Base-by-base conservation (phyloP, 129 eudicot genomes). In the Arctium lappa region DNA sequence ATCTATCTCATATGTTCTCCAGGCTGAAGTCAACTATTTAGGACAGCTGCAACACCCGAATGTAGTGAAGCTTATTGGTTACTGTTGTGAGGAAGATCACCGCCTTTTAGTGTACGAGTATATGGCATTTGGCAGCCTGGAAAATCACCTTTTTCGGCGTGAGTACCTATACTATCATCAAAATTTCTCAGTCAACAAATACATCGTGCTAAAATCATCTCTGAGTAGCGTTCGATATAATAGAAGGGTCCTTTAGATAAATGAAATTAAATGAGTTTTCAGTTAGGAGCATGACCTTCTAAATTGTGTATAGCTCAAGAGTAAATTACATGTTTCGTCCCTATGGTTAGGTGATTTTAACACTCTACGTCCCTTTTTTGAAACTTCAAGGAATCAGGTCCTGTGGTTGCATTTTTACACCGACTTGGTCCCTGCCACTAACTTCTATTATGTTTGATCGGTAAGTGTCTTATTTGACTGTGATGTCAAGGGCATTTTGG, bases 1-100 rank as follows among this genome's bases (percentile, higher is more conserved):
- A 74, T 33, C 6, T 22, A 22, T 73, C 6, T 42, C 71, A 29
- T 88, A 60, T 56, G 72, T 29, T 60, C 70, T 88, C 81, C 91
- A 96, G 99, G 91, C 99, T 62, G 99, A 96, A 88, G 93, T 96
- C 12, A 93, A 92, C 82, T 93, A 91, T 83, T 87, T 96, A 81
- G 99, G 98, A 30, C 96, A 91, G 74, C 86, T 96, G 70, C 90
- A 89, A 40, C 98, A 96, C 84, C 91, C 95, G 5, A 93, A 96
- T 83, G 91, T 96, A 82, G 98, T 96, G 84, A 96, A 89, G 88
- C 93, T 96, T 79, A 90, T 96, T 40, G 99, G 99, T 53, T 96
- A 93, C 81, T 93, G 99, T 69, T 96, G 98, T 74, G 99, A 96
- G 75, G 97, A 88, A 73, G 90, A 91, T 44, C 97, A 96, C 42